Evolutionary conservation across 2,329 filamentous ascomycete species (phyloP), one percentile per base, ranked within the genome.

Genomic region (Sphaceloma murrayae): DNA sequence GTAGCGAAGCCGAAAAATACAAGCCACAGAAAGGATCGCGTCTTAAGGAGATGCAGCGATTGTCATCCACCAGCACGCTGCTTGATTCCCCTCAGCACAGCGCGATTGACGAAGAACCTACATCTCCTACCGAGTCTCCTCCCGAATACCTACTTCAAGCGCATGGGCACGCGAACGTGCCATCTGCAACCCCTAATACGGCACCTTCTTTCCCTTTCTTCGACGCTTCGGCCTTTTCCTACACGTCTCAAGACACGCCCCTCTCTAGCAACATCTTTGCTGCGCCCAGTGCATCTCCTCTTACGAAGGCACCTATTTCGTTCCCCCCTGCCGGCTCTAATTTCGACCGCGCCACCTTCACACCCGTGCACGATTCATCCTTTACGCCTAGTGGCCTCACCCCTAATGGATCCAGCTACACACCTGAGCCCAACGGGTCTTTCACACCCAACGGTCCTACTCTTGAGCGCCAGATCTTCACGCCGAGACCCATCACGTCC

Each of bases 1-100:
- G 36, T 19, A 34, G 29, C 13, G 36, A 58, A 33, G 62, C 62
- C 2, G 58, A 66, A 48, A 63, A 62, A 32, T 65, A 66, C 54
- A 65, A 63, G 34, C 66, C 66, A 1, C 64, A 63, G 48, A 62
- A 58, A 4, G 63, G 64, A 3, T 67, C 65, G 48, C 57, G 63
- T 4, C 59, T 68, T 29, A 62, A 64, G 32, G 58, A 61, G 32
- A 51, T 60, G n/a, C 52, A 54, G 31, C 51, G 52, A 5, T 43
- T 53, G 4, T 49, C 48, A 14, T 53, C 51, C 1, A 47, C 48
- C 8, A 38, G 34, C 32, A 38, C 39, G 5, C 11, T 36, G 7
- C 13, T 34, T 5, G 42, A 34, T 11, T 45, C 42, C 18, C 42
- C 42, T 14, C 42, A 32, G 8, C 36, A 24, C 13, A 26, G 24